Evolutionary conservation across 2,329 filamentous ascomycete species (phyloP), one percentile per base, ranked within the genome.

Genomic region (Hymenoscyphus fructigenus): DNA sequence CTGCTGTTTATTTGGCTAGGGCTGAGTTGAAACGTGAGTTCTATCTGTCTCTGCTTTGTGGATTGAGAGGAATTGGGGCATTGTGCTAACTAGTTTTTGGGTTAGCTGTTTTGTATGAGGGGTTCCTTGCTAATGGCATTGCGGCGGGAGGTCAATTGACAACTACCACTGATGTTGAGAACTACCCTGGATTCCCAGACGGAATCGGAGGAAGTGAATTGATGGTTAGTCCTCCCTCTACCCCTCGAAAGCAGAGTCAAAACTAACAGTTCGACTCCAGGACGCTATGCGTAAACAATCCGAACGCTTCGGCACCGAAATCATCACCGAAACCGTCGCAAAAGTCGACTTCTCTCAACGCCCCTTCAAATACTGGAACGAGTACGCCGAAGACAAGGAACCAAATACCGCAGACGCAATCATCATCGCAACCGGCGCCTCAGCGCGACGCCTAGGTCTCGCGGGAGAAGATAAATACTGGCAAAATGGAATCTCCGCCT

Each of bases 131-230:
- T 74, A 95, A 97, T 76, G 95, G 94, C 75, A 96, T 96, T 74
- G 95, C 95, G 6, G 92, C 95, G 56, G 95, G 95, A 72, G 95
- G 95, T 65, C 95, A 99, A 84, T 85, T 99, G 72, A 99, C 96
- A 63, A 99, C 96, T 29, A 99, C 95, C 63, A 98, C 96, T 75
- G 96, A 99, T 72, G 88, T 99, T 66, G 95, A 99, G 84, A 99
- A 99, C 85, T 99, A 90, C 80, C 95, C 95, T 29, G 95, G 95
- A 58, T 99, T 98, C 82, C 91, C 91, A 75, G 86, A 91, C 73
- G 91, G 90, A 69, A 93, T 99, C 77, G 91, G 92, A 80, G 95
- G 95, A 71, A 80, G 85, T 64, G 90, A 92, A 75, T 83, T 99
- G 71, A 99, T 99, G 95, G 73, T 72, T 64, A 20, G 34, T 59